Conservation (phyloP, 2,329 filamentous ascomycete genomes). For the Penicillium sp. region DNA sequence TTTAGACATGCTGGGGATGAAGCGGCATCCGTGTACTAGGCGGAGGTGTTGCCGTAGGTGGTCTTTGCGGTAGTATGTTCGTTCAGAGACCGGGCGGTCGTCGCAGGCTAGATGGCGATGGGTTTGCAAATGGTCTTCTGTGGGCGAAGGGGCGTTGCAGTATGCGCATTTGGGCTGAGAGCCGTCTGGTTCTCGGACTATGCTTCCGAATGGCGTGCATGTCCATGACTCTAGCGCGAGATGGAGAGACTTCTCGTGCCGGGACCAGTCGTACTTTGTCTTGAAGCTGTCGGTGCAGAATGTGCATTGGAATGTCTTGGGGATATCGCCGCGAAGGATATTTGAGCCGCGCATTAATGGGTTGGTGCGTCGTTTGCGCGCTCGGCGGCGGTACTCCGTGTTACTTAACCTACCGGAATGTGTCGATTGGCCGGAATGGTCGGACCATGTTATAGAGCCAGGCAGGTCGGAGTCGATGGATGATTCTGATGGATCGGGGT, state of each 20-base stretch:
- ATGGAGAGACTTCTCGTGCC: constrained; percentile 47
- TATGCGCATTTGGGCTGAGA: constrained; percentile 42
- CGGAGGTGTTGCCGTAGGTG: constrained; percentile 54
- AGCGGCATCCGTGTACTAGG: constrained; percentile 51
- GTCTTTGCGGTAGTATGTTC: constrained; percentile 57
- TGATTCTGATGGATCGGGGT: constrained; percentile 5
- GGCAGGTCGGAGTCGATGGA: constrained; percentile 5
- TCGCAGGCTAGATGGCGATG: constrained; percentile 49
- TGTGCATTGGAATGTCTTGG: constrained; percentile 36
- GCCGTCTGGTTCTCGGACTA: neutral
- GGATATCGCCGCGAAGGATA: neutral
- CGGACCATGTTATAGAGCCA: constrained; percentile 8
- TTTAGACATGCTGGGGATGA: constrained; percentile 47
- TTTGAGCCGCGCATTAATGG: constrained; percentile 1
- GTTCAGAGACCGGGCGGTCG: constrained; percentile 46
- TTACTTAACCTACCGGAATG: constrained; percentile 1
- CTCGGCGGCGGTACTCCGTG: constrained; percentile 7
- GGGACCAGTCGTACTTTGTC: constrained; percentile 46
- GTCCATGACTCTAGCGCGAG: constrained; percentile 36
- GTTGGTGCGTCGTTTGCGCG: constrained; percentile 11
- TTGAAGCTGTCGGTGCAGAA: constrained; percentile 47
- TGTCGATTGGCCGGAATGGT: constrained; percentile 6
- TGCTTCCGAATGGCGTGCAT: constrained; percentile 5
- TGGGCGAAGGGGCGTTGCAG: constrained; percentile 45
- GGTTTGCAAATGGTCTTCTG: constrained; percentile 44